Conservation (phyloP, 2,329 filamentous ascomycete species). For the Chrysoporthe puriensis region DNA sequence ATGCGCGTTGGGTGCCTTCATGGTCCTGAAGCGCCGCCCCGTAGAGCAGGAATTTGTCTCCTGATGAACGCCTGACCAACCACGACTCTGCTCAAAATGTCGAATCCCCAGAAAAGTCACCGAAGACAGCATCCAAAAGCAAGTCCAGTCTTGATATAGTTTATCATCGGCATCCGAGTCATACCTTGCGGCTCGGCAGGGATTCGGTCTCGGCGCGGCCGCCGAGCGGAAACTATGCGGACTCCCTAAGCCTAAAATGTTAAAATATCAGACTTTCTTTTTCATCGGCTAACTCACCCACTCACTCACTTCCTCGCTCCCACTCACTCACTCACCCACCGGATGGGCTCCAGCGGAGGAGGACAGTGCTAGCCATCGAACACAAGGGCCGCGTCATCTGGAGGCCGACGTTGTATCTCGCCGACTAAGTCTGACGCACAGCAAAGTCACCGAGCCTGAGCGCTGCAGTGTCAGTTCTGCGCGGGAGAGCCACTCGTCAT, state of each 20-base stretch:
- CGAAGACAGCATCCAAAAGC: neutral
- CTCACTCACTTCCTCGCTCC: neutral
- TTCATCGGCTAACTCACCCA: neutral
- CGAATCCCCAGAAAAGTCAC: too few species aligned
- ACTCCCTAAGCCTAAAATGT: neutral
- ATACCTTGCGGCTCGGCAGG: neutral
- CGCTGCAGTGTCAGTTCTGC: neutral
- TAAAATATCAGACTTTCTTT: slow-evolving; percentile 1
- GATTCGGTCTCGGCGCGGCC: slow-evolving; percentile 11
- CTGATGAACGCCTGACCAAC: too few species aligned
- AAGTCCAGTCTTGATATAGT: neutral
- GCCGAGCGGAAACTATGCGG: neutral
- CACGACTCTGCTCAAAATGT: too few species aligned
- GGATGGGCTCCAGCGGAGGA: neutral
- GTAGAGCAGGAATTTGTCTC: too few species aligned
- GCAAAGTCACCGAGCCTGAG: slow-evolving; percentile 11
- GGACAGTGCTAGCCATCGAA: neutral
- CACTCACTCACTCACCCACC: neutral
- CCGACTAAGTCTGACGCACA: slow-evolving; percentile 8
- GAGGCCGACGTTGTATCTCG: neutral
- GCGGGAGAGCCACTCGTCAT: neutral
- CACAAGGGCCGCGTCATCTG: neutral
- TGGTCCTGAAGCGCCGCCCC: too few species aligned
- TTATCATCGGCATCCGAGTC: neutral
- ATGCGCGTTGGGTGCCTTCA: too few species aligned